Base-by-base conservation (phyloP, 169 alveolate species). In the Plasmodium vinckei region DNA sequence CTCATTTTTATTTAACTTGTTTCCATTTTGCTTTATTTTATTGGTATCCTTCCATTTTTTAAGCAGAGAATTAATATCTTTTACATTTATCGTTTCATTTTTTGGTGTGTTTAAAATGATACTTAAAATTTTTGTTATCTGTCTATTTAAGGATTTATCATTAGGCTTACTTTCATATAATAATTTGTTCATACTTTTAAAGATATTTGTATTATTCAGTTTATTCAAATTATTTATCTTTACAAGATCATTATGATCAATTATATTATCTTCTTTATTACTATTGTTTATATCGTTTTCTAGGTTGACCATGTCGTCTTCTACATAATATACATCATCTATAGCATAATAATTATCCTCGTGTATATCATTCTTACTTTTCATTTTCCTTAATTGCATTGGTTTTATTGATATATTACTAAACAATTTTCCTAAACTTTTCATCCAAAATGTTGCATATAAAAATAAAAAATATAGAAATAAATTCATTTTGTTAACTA, bases 1-100 rank as follows among this genome's bases (percentile, higher is more conserved):
- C 27, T 70, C 77, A 51, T 86, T 54, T 27, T 86, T 70, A 72
- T 53, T 51, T 27, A 12, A n/a, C 9, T 42, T 60, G 15, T 51
- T 46, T 54, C 9, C 25, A 70, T 42, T 33, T n/a, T 44, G 13
- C 57, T 72, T 86, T 51, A 13, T 51, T 70, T 44, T 86, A 53
- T 64, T 86, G 7, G 69, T 21, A 13, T 69, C 19, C 39, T 51
- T 69, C 91, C 91, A 86, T 49, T 59, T 86, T 63, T 61, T 51
- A 13, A 86, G 63, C 42, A 86, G n/a, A 25, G 25, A 42, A 69
- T 86, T 70, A 47, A 86, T 49, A 65, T 86, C 91, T 47, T 86
- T 86, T 9, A 86, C 12, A 21, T 86, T 57, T 23, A 86, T 72
- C 42, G 42, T 4, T 69, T 86, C 87, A 15, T 70, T 17, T 19